Evolutionary conservation across 805 yeast genomes (phyloP), one percentile per base, ranked within the genome.

Genomic region (Sugiyamaella americana): DNA sequence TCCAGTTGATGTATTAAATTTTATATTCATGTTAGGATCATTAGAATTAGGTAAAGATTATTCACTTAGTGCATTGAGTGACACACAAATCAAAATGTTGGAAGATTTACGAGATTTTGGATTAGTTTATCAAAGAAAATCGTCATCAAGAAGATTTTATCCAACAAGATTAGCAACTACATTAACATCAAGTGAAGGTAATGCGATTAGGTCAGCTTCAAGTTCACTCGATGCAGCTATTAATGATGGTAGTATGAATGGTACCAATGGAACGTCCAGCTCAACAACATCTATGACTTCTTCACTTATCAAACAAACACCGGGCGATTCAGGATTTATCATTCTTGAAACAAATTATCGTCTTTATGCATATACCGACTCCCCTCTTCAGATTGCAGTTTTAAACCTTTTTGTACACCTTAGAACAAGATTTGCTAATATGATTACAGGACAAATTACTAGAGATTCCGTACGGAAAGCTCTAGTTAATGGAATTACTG

Each of bases 311-410:
- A 17, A 6, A 6, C 5, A 13, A 5, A 35, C 5, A 5, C 20
- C 37, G 8, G 37, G 20, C n/a, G 26, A 21, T 18, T 23, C 61
- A 42, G 96, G 96, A 1, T 79, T 93, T 17, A 73, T 93, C 46
- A 85, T 93, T 49, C 72, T 93, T 34, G 98, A 93, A 63, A 93
- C 98, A 0, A 93, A 93, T 66, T 93, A 87, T 71, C 85, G 93
- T 60, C 61, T 93, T 3, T 93, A 93, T 58, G 91, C 97, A 39
- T 89, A 89, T 62, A 87, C 97, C 1, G 84, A 87, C 51, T 87
- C 96, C 1, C 97, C 98, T 1, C 69, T 93, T 47, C 98, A 93
- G 65, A 89, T 91, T 54, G 97, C 98, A 8, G 85, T 93, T 50
- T 69, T 93, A 46, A 86, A 88, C 60, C 64, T 93, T 40, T 93